Conservation (phyloP, 2,329 filamentous ascomycete genomes). For the Epichloe festucae region DNA sequence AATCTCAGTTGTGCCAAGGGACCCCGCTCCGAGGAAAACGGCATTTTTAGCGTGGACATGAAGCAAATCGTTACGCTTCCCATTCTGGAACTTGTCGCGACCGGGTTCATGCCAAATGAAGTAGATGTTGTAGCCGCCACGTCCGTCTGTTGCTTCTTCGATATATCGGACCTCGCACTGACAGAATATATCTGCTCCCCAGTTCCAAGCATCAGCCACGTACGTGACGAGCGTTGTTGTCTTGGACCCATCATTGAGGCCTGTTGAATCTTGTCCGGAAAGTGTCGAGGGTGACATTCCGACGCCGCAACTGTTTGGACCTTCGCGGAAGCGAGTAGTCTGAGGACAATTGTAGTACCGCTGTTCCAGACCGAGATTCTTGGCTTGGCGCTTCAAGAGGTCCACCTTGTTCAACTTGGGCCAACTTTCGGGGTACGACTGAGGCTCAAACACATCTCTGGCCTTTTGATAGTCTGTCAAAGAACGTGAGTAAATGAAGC, state of each 20-base stretch:
- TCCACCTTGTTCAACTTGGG: constrained; percentile 44
- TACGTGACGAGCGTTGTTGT: constrained; percentile 55
- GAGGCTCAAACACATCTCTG: constrained; percentile 42
- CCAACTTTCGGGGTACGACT: constrained; percentile 43
- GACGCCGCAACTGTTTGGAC: constrained; percentile 50
- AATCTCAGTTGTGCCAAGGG: constrained; percentile 54
- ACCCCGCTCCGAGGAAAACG: constrained; percentile 53
- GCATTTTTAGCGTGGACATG: constrained; percentile 54
- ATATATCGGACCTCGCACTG: constrained; percentile 53
- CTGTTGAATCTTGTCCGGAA: constrained; percentile 50
- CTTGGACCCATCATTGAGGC: constrained; percentile 56
- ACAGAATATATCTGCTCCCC: constrained; percentile 60
- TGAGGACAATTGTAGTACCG: constrained; percentile 45
- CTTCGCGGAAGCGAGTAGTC: constrained; percentile 49
- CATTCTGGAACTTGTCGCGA: constrained; percentile 37
- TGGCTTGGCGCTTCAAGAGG: constrained; percentile 44
- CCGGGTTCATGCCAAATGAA: constrained; percentile 51
- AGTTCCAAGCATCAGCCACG: constrained; percentile 57
- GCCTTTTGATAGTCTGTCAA: constrained; percentile 44
- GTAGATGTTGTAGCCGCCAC: constrained; percentile 48
- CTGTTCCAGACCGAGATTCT: constrained; percentile 32
- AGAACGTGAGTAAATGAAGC: not conserved
- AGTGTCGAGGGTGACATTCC: constrained; percentile 47
- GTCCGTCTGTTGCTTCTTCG: constrained; percentile 31
- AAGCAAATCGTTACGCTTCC: constrained; percentile 45